Evolutionary conservation across 2,329 filamentous ascomycete species (phyloP), one percentile per base, ranked within the genome.

Genomic region (Pleurostoma richardsiae): DNA sequence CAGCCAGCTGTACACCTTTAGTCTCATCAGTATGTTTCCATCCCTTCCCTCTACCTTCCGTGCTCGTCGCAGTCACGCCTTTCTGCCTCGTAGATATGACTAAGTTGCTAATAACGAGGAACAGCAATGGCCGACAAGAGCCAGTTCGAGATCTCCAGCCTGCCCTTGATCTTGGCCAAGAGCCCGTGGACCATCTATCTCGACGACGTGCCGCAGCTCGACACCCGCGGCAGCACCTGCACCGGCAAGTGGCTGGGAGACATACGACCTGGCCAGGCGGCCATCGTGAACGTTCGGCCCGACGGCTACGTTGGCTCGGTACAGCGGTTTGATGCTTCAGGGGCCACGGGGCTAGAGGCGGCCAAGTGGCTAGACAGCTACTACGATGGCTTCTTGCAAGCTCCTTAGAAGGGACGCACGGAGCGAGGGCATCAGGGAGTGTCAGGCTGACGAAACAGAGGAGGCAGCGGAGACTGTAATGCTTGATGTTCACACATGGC

Each of bases 131-230:
- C 33, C 8, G 33, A 36, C 33, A 85, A 86, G 60, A 66, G 68
- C 4, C 71, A 78, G 4, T 73, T 89, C 42, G 86, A 90, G 60
- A 75, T 89, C 33, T 72, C 73, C 3, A 77, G 87, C 54, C 67
- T 90, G 10, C 85, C 86, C 0, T 60, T 68, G 0, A 61, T 84
- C 29, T 62, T 89, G 39, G 76, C 83, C 54, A 73, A 80, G 46
- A 85, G 82, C 59, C 74, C 77, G 29, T 90, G 85, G 83, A 86
- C 84, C 0, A 74, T 90, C 49, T 90, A 90, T 59, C 69, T 88
- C 0, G 86, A 90, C 59, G 74, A 88, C 60, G 64, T 81, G 10
- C 71, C 74, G 30, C 75, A 78, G 54, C 77, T 72, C 47, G 75
- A 81, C 46, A 77, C 73, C 3, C 70, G 72, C 28, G 71, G 72